Base-by-base conservation (phyloP, 2,329 filamentous ascomycete species). In the Colletotrichum brevisporum region DNA sequence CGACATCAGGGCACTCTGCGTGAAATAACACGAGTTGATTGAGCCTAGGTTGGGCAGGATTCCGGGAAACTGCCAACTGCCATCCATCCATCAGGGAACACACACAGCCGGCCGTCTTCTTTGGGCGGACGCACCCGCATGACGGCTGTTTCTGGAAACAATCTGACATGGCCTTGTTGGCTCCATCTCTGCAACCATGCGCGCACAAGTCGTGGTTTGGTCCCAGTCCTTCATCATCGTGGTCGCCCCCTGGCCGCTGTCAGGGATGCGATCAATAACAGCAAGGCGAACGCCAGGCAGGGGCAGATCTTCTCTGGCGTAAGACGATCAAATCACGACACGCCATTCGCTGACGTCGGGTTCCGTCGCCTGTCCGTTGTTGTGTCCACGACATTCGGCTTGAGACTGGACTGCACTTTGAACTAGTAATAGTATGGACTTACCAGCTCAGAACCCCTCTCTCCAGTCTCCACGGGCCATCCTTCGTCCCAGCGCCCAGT, bases 1-100 rank as follows among this genome's bases (percentile, higher is more conserved):
- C 51, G 55, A 69, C 62, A 69, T 56, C 43, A 69, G 62, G 41
- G 50, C 50, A 69, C 62, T 39, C n/a, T 39, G 24, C 15, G 55
- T 16, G 21, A 45, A 48, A 56, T 24, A 64, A 53, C 39, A 58
- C 48, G 12, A 57, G 36, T 43, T 65, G 61, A 51, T 31, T 36
- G 10, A 10, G 10, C 31, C 31, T 8, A 10, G 27, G 26, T 12
- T 24, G 21, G 21, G 21, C 21, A 52, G 51, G n/a, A 31, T 52
- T 50, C 16, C 13, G 36, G n/a, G 54, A 24, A 54, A 39, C 39
- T 48, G 48, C 13, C 21, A 24, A 24, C 27, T 36, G 8, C 51
- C 21, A 24, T 24, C 51, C 24, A 27, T 27, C 65, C 39, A 26
- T 45, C 54, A 48, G 39, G 53, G 48, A 47, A 47, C 21, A 24